Evolutionary conservation across 1,284 basidiomycete genomes (phyloP).

Genomic region (Rhodotorula sp.): DNA sequence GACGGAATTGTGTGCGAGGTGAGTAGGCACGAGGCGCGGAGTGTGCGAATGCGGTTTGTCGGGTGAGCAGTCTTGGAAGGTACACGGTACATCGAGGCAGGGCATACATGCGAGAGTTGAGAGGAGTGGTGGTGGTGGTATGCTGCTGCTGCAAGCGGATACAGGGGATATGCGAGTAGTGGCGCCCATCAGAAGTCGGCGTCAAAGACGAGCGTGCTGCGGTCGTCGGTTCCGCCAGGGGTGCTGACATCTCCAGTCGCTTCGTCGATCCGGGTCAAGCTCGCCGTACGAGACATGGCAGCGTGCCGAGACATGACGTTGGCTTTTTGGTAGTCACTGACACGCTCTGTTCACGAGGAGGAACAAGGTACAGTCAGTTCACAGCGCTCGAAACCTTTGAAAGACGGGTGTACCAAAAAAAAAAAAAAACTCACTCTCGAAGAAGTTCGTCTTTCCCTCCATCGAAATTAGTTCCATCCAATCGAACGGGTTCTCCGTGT

Average conservation of each 20-base stretch:
- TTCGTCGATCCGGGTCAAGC: neutral
- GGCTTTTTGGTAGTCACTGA: slow-evolving; percentile 46
- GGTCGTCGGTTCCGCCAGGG: slow-evolving; percentile 13
- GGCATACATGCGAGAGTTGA: neutral
- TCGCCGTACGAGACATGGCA: slow-evolving; percentile 3
- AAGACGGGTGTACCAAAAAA: too few species aligned
- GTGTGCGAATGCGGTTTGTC: too few species aligned
- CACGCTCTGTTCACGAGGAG: slow-evolving; percentile 40
- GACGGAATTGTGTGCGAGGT: too few species aligned
- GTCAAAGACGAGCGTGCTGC: slow-evolving; percentile 43
- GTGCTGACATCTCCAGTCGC: slow-evolving; percentile 13
- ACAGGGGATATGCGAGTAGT: too few species aligned
- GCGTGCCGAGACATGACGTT: slow-evolving; percentile 8
- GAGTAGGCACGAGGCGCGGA: neutral
- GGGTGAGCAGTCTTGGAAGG: neutral
- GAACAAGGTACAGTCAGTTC: neutral
- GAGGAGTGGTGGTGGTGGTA: neutral
- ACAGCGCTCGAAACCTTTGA: neutral
- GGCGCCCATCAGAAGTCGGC: slow-evolving; percentile 49
- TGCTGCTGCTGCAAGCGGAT: neutral
- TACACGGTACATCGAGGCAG: neutral
- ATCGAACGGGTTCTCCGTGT: slow-evolving; percentile 48
- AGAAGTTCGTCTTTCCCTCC: slow-evolving; percentile 43
- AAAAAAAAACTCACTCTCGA: neutral
- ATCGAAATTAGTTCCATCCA: slow-evolving; percentile 53